Evolutionary conservation across 495 filamentous ascomycete genomes (phyloP).

Genomic region (Aspergillus saccharolyticus): DNA sequence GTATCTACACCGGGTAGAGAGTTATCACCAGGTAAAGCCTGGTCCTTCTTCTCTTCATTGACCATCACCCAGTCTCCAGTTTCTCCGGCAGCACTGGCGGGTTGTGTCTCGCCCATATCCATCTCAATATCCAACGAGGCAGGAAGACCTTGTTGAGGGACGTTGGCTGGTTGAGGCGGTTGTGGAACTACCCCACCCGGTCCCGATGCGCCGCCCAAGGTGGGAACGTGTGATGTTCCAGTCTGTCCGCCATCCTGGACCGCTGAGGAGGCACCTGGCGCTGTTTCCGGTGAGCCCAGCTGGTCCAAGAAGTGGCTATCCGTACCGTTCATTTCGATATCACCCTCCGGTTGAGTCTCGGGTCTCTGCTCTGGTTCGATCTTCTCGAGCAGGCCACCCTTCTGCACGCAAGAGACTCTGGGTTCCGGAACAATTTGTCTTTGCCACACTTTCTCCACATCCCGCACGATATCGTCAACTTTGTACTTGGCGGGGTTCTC

Average conservation of each 20-base stretch:
- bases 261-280: neutral
- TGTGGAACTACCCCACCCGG: slow-evolving; percentile 18
- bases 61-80: slow-evolving; percentile 61
- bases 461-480: slow-evolving; percentile 56
- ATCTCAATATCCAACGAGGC: slow-evolving; percentile 37
- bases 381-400: slow-evolving; percentile 66
- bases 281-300: slow-evolving; percentile 50
- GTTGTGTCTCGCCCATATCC: slow-evolving; percentile 35
- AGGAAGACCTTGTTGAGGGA: slow-evolving; percentile 7
- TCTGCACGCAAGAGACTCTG: slow-evolving; percentile 61
- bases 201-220: slow-evolving; percentile 1
- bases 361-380: slow-evolving; percentile 44
- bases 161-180: slow-evolving; percentile 17
- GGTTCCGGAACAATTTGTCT: slow-evolving; percentile 54
- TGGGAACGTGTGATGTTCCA: slow-evolving; percentile 5
- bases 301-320: slow-evolving; percentile 57
- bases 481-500: slow-evolving; percentile 46
- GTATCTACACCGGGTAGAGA: slow-evolving; percentile 21
- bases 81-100: slow-evolving; percentile 30
- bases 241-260: slow-evolving; percentile 10
- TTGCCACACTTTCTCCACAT: slow-evolving; percentile 52
- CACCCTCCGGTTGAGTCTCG: slow-evolving; percentile 46
- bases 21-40: slow-evolving; percentile 14
- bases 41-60: slow-evolving; percentile 40
- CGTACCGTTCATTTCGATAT: slow-evolving; percentile 63